Evolutionary conservation across 108 stramenopile genomes (phyloP).

Genomic region (Schizochytrium sp.): DNA sequence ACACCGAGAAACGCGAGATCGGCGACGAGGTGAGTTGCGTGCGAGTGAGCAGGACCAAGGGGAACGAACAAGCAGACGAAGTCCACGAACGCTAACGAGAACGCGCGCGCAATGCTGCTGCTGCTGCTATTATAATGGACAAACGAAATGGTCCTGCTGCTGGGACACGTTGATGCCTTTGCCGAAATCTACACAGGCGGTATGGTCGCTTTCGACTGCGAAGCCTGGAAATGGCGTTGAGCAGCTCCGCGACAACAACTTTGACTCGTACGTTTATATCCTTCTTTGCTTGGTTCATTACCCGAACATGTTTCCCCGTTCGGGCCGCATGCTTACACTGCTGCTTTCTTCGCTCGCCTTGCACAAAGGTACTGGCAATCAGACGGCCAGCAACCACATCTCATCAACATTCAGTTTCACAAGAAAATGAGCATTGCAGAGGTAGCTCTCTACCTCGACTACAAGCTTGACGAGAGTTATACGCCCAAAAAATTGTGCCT

Average conservation of each 20-base stretch:
- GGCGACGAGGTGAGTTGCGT: conserved; percentile 34
- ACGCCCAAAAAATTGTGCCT: conserved; percentile 81
- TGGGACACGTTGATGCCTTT: too few relatives aligned
- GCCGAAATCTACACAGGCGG: conserved; percentile 37
- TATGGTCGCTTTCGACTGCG: conserved; percentile 81
- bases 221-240: conserved; percentile 96
- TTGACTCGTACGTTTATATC: neutral
- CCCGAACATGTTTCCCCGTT: too few relatives aligned
- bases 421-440: conserved; percentile 69
- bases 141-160: too few relatives aligned
- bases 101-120: too few relatives aligned
- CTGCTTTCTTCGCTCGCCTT: neutral
- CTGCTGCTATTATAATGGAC: too few relatives aligned
- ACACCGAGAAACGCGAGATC: conserved; percentile 55
- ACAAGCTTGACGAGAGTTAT: conserved; percentile 76
- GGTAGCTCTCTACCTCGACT: conserved; percentile 82
- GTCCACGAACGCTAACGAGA: neutral
- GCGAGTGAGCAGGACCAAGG: too few relatives aligned
- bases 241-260: conserved; percentile 63
- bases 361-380: conserved; percentile 88
- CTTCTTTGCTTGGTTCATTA: too few relatives aligned
- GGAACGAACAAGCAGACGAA: too few relatives aligned
- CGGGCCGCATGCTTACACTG: too few relatives aligned
- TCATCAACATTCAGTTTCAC: conserved; percentile 84
- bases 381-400: conserved; percentile 84